These are phyloP conservation scores for Talaromyces adpressus DNA, from an alignment of 495 filamentous ascomycete genomes.

Conservation along the genomic window DNA sequence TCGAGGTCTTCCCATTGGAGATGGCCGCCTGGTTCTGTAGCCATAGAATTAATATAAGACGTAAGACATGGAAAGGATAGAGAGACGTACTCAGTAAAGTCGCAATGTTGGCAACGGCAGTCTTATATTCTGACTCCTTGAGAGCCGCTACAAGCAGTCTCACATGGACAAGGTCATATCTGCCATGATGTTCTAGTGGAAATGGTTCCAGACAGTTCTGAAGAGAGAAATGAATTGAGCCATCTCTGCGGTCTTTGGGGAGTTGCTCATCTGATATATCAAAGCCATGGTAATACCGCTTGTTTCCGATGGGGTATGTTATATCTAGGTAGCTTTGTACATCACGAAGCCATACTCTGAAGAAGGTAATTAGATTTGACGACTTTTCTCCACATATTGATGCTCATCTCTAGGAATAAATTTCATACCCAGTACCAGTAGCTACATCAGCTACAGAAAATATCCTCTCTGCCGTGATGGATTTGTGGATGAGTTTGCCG, in stretches of 20 bases:
- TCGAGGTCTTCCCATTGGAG: constrained; percentile 34
- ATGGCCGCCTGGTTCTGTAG: constrained; percentile 24
- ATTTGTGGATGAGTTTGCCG: constrained; percentile 20
- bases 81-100: constrained; percentile 24
- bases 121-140: constrained; percentile 14
- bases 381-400: no score
- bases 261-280: constrained; percentile 29
- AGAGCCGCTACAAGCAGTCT: constrained; percentile 22
- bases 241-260: constrained; percentile 11
- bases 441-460: constrained; percentile 27
- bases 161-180: constrained; percentile 32
- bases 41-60: background rate
- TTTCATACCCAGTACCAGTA: constrained; percentile 31
- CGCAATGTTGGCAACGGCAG: constrained; percentile 17
- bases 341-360: constrained; percentile 18
- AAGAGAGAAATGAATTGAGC: constrained; percentile 14
- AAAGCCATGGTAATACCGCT: constrained; percentile 26
- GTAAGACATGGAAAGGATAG: background rate
- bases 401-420: background rate
- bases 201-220: constrained; percentile 27
- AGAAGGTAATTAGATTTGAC: no score
- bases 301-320: background rate
- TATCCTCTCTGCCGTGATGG: constrained; percentile 17
- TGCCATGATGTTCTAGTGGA: constrained; percentile 17
- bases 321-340: constrained; percentile 12